Evolutionary conservation across 495 filamentous ascomycete genomes (phyloP), one percentile per base, ranked within the genome.

Genomic region (Aspergillus egyptiacus): DNA sequence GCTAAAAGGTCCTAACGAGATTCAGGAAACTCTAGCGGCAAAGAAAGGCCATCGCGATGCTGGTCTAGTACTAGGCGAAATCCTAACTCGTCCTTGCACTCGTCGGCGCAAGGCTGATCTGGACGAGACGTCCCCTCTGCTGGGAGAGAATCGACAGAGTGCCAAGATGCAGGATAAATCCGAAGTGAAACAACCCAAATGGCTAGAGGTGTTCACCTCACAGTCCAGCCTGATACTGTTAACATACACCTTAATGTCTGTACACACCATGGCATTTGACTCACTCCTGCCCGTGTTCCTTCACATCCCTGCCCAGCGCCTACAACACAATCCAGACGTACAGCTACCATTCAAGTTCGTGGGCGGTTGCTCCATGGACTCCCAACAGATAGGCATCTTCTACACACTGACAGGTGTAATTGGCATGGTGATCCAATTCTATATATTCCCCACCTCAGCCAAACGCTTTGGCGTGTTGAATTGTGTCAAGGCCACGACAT

Each of bases 251-350:
- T 67, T 90, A 31, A 72, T 93, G 18, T 84, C 88, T 4, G 70
- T 91, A 22, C 87, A 93, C 53, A 78, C 77, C 5, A 78, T 91
- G 43, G 84, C 84, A 0, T 93, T 79, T 59, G 88, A 95, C 63
- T 86, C 91, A 46, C 71, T 89, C 6, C 71, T 93, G 3, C 85
- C 87, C 1, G 84, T 91, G 1, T 91, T 91, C 58, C 77, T 93
- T 61, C 86, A 91, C 62, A 82, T 82, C 56, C 87, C 84, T 0
- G 59, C 55, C 4, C 77, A 84, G 51, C 60, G 74, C 0, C 62
- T 78, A 23, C 48, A 69, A 2, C 57, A 64, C 10, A 83, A 85
- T 59, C 82, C 81, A 0, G 69, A 75, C 25, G 69, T 77, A 7
- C 48, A 67, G n/a, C 73, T 88, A 2, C 88, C 88, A 0, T 84